These are phyloP conservation scores for Melampsora larici-populina DNA, from an alignment of 1,284 basidiomycete species.

Conservation along the genomic window DNA sequence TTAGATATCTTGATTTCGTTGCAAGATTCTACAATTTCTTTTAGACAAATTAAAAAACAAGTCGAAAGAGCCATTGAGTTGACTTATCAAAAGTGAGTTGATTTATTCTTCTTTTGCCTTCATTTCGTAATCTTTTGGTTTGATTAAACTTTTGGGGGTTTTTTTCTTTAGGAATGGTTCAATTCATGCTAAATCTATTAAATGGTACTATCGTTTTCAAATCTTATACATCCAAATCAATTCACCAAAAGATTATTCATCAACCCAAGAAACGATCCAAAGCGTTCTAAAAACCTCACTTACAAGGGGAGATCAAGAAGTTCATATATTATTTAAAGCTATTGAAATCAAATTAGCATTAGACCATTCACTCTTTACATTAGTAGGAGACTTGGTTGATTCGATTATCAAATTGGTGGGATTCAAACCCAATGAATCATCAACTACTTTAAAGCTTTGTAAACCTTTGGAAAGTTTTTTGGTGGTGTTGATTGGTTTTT, in stretches of 20 bases:
- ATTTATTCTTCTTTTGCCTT: neutral
- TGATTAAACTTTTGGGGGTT: neutral
- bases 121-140: neutral
- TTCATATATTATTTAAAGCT: conserved; percentile 1
- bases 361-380: neutral
- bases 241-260: conserved; percentile 1
- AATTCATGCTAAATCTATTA: neutral
- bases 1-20: neutral
- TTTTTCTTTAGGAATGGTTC: neutral
- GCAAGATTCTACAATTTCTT: neutral
- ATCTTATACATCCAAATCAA: conserved; percentile 1
- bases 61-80: conserved; percentile 19
- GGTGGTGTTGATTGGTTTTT: conserved; percentile 1
- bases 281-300: conserved; percentile 1
- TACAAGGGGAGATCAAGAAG: neutral
- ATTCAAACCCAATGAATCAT: neutral
- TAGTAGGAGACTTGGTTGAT: conserved; percentile 8
- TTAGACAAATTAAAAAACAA: conserved; percentile 24
- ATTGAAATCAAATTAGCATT: conserved; percentile 23
- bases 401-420: neutral
- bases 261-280: neutral
- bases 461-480: neutral
- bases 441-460: neutral
- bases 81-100: neutral
- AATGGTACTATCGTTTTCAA: conserved; percentile 23